These are phyloP conservation scores for Fusarium pininemorale DNA, from an alignment of 2,329 filamentous ascomycete genomes.

Conservation along the genomic window DNA sequence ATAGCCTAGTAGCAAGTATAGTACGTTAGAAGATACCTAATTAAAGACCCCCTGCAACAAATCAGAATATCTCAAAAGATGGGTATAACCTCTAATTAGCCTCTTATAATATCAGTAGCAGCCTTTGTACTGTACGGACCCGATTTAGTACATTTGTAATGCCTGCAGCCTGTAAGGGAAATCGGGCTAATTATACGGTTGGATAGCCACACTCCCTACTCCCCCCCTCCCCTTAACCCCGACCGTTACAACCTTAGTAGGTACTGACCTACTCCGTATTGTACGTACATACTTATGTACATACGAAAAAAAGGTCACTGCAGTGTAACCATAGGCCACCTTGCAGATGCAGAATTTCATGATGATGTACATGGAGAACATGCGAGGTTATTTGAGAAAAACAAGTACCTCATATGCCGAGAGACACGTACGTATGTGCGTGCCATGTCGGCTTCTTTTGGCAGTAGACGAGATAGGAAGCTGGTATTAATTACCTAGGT, in stretches of 20 bases:
- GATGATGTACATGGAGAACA: constrained; percentile 17
- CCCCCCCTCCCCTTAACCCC: too few species aligned
- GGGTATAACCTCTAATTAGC: too few species aligned
- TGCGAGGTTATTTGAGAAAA: constrained; percentile 2
- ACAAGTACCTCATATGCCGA: neutral
- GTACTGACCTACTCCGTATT: neutral
- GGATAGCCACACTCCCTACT: constrained; percentile 13
- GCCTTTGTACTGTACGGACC: too few species aligned
- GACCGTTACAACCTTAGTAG: neutral
- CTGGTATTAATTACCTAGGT: neutral
- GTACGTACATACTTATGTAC: neutral
- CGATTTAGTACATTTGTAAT: too few species aligned
- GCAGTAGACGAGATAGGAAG: neutral
- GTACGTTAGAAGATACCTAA: too few species aligned
- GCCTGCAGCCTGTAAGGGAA: too few species aligned
- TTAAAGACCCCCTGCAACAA: too few species aligned
- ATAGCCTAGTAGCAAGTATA: too few species aligned
- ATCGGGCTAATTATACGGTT: neutral
- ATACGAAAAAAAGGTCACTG: constrained; percentile 9
- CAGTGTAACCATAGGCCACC: constrained; percentile 28
- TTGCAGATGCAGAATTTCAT: constrained; percentile 14
- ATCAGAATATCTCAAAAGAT: too few species aligned
- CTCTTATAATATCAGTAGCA: too few species aligned
- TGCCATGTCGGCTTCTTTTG: neutral
- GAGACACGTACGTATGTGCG: neutral